Evolutionary conservation across 139 green algal species (phyloP).

Genomic region (Deuterostichococcus epilithicus): DNA sequence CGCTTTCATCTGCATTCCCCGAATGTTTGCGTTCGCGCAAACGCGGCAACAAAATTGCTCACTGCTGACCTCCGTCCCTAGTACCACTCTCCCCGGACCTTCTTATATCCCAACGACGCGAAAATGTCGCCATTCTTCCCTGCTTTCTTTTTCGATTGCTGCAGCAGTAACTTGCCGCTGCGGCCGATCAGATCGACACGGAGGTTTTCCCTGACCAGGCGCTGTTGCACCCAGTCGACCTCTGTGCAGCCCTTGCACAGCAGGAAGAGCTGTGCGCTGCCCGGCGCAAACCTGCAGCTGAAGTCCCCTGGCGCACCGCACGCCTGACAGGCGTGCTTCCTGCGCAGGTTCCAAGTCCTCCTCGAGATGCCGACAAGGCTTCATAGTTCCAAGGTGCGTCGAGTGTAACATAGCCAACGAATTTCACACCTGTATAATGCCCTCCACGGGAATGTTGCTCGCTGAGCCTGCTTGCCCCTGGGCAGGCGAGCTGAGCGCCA

Average conservation of each 20-base stretch:
- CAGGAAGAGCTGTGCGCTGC: neutral
- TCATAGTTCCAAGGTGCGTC: neutral
- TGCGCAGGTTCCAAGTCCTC: neutral
- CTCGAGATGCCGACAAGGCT: neutral
- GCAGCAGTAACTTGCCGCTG: neutral
- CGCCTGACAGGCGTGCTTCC: neutral
- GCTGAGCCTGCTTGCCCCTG: neutral
- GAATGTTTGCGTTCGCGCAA: no score
- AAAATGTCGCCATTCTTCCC: no score
- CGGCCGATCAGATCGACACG: neutral
- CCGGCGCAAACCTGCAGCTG: neutral
- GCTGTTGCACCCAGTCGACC: slow-evolving; percentile 1
- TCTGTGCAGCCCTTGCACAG: slow-evolving; percentile 4
- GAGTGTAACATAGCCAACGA: no score
- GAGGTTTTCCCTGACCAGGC: neutral
- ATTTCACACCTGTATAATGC: slow-evolving; percentile 1
- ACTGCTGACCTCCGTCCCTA: no score
- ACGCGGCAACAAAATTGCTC: no score
- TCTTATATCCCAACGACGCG: no score
- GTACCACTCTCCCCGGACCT: no score
- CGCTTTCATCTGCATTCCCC: no score
- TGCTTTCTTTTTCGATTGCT: no score
- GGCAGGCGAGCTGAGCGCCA: neutral
- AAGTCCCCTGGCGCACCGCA: neutral
- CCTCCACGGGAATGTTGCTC: neutral